Evolutionary conservation across 495 filamentous ascomycete species (phyloP).

Genomic region (Daldinia bambusicola): DNA sequence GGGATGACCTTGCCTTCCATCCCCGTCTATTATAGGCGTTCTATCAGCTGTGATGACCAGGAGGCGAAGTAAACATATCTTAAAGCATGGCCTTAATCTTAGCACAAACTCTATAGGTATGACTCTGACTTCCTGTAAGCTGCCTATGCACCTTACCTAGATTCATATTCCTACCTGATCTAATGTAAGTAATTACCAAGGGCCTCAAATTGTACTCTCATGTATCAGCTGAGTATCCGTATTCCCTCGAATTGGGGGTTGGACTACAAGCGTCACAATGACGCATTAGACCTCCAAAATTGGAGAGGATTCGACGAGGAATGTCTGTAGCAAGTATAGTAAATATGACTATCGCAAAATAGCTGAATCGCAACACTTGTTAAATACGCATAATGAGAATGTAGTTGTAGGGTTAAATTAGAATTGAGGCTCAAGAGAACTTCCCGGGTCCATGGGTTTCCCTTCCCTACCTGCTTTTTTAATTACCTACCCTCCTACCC

Average conservation of each 20-base stretch:
- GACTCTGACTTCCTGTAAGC: no score
- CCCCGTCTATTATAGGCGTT: not conserved
- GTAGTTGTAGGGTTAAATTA: conserved; percentile 21
- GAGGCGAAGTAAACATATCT: not conserved
- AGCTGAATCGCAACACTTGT: not conserved
- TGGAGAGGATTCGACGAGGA: not conserved
- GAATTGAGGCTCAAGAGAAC: conserved; percentile 38
- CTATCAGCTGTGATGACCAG: not conserved
- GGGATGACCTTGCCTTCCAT: conserved; percentile 7
- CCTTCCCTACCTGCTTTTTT: not conserved
- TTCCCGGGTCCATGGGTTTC: conserved; percentile 26
- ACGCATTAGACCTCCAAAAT: conserved; percentile 22
- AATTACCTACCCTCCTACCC: conserved; percentile 1
- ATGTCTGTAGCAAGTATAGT: not conserved
- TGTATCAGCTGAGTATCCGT: not conserved
- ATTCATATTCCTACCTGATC: no score
- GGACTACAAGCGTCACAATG: conserved; percentile 14
- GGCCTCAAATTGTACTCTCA: not conserved
- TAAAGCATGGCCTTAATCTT: not conserved
- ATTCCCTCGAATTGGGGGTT: not conserved
- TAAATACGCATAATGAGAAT: not conserved
- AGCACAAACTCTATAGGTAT: not conserved
- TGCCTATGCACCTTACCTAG: no score
- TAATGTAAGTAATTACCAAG: no score
- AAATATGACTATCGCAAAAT: conserved; percentile 6